Evolutionary conservation across 2,329 filamentous ascomycete species (phyloP), one percentile per base, ranked within the genome.

Genomic region (Bipolaris oryzae): DNA sequence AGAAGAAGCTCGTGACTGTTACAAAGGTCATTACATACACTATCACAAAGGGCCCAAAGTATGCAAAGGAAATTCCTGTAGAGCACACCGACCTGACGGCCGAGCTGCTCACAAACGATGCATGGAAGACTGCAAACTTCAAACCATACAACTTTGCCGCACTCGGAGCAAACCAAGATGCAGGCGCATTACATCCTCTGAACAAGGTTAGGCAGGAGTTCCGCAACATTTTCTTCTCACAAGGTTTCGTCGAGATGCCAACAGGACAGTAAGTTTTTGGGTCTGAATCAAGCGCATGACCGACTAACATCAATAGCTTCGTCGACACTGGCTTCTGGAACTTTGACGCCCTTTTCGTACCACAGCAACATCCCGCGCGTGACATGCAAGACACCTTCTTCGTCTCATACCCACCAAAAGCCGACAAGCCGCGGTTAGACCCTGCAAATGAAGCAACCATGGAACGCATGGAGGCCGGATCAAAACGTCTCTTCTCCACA

Each of bases 301-400:
- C 43, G 16, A 51, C 50, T 63, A 11, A 70, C 55, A 43, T 50
- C n/a, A 6, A 25, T 46, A 84, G 82, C 76, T 97, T 89, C 75
- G 93, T 98, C 61, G 95, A 99, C 80, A 94, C 93, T 11, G 93
- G 94, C 44, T 97, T 98, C 87, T 99, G 95, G 92, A 98, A 98
- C 79, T 98, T 98, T 77, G 94, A 98, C 74, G 88, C 93, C 21
- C 91, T 99, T 62, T 97, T 94, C 77, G 94, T 98, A 50, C 94
- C 94, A 28, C 95, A 96, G 80, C 95, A 99, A 83, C 95, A 99
- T 77, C 95, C 95, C 49, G 95, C 95, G 57, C 91, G 95, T 75
- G 95, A 99, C 76, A 84, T 97, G 66, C 95, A 99, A 83, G 95
- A 99, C 73, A 98, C 95, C 54, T 98, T 98, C 82, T 99, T 97